These are phyloP conservation scores for Mortierella polycephala DNA, from an alignment of 371 early-diverging fungal species.

Conservation along the genomic window DNA sequence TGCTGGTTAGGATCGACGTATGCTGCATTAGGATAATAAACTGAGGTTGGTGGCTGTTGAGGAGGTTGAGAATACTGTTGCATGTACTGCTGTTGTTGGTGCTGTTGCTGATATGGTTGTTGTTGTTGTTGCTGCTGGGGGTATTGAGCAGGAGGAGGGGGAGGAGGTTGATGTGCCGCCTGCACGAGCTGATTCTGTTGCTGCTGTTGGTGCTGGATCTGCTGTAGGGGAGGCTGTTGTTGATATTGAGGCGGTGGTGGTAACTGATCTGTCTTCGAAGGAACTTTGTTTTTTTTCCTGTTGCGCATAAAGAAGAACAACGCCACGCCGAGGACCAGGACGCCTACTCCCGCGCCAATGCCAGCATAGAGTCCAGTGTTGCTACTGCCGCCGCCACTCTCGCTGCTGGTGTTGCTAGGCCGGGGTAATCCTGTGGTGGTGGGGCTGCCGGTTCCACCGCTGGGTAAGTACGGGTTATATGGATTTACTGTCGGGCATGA, in stretches of 20 bases:
- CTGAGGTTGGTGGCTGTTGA: conserved; percentile 11
- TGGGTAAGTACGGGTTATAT: conserved; percentile 2
- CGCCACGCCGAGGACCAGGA: conserved; percentile 17
- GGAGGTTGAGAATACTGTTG: conserved; percentile 10
- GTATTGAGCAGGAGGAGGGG: conserved; percentile 7
- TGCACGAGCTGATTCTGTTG: conserved; percentile 17
- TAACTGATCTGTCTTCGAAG: not conserved
- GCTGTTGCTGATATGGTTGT: conserved; percentile 18
- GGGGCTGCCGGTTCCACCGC: not conserved
- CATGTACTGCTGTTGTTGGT: not conserved
- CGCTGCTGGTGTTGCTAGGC: not conserved
- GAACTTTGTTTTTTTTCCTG: conserved; percentile 6
- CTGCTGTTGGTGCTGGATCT: conserved; percentile 7
- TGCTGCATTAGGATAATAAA: conserved; percentile 5
- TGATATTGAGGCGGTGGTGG: conserved; percentile 10
- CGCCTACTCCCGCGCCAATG: conserved; percentile 37
- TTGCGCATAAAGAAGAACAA: conserved; percentile 29
- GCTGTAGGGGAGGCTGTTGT: conserved; percentile 4
- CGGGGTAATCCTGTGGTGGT: not conserved
- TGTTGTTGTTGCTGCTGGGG: conserved; percentile 17
- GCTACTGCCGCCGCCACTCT: conserved; percentile 5
- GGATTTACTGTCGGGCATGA: conserved; percentile 1
- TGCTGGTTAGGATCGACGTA: conserved; percentile 15
- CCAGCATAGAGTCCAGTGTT: conserved; percentile 40
- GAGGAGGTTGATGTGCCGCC: not conserved